Base-by-base conservation (phyloP, 2,329 filamentous ascomycete genomes). In the Penicillium polonicum region DNA sequence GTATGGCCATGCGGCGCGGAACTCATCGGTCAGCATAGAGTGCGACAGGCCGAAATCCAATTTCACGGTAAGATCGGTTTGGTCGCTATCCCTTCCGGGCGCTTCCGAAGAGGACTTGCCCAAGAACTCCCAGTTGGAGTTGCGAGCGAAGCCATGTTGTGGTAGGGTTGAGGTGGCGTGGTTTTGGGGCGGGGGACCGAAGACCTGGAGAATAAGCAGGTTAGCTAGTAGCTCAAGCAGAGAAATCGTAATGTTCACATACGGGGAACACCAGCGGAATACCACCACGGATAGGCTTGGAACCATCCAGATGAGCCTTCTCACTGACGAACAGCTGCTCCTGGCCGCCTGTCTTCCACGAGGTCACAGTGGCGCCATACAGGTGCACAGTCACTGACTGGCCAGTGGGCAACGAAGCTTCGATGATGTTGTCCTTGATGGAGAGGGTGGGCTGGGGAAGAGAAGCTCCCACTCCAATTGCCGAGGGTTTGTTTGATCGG, bases 61-160 rank as follows among this genome's bases (percentile, higher is more conserved):
- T 82, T 96, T 97, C 64, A 97, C 88, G 48, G 87, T 88, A 69
- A 86, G 80, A 70, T 90, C 83, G 61, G 79, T 79, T 45, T 75
- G 57, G 65, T 77, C 70, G 57, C 70, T 71, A 53, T 61, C 62
- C 9, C 54, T 65, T 48, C 58, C 63, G 19, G 65, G 57, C 9
- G 76, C 76, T 61, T 76, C 71, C 50, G 74, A 71, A 13, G 75
- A 71, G 59, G 74, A 76, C 66, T 77, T 79, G 52, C 79, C 78
- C 43, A 99, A 83, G 74, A 94, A 96, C 75, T 97, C 92, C 94
- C 94, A 99, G 61, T 85, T 85, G 45, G 88, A 90, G 70, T 85
- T 92, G 67, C 94, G 91, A 39, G 93, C 94, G 76, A 99, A 96
- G 65, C 94, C 94, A 79, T 97, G 94, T 78, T 97, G 92, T 4